A percentile compares a stretch with the other conserved stretches of the same genome.
These are phyloP conservation scores for Porcisia hertigi DNA, from an alignment of 208 protist genomes.

Conservation along the genomic window DNA sequence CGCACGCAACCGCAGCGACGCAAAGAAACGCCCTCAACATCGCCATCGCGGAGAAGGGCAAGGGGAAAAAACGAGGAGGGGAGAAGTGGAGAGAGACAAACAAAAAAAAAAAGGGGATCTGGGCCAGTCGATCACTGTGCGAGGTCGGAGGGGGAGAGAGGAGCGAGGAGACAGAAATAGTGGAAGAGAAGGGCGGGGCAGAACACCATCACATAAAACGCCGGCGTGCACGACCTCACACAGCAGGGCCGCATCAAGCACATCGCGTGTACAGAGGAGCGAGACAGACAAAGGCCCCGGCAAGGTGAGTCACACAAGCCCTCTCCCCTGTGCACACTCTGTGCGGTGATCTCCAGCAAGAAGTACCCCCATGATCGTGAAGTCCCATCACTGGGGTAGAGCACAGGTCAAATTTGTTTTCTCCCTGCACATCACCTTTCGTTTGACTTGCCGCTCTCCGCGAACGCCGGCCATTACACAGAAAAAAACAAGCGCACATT, in stretches of 20 bases:
- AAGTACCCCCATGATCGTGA: too few species aligned
- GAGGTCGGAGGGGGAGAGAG: neutral
- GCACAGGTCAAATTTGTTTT: too few species aligned
- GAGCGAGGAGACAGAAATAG: neutral
- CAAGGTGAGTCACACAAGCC: neutral
- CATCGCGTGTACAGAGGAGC: neutral
- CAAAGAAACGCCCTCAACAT: conserved; percentile 11
- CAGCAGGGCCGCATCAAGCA: neutral
- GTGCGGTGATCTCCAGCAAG: neutral
- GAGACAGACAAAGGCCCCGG: neutral
- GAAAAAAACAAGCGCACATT: too few species aligned
- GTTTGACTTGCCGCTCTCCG: too few species aligned
- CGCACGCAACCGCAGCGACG: conserved; percentile 25
- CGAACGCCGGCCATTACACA: too few species aligned
- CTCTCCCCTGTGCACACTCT: neutral
- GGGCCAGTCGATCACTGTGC: neutral
- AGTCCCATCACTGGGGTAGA: too few species aligned
- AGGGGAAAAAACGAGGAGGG: neutral
- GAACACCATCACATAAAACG: neutral
- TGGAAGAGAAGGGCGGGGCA: neutral
- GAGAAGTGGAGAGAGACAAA: neutral
- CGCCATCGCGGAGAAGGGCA: conserved; percentile 16
- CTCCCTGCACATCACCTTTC: too few species aligned
- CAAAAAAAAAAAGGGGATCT: neutral
- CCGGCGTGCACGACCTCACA: neutral